Base-by-base conservation (phyloP, 2,329 filamentous ascomycete species). In the Leptographium wingfieldii region DNA sequence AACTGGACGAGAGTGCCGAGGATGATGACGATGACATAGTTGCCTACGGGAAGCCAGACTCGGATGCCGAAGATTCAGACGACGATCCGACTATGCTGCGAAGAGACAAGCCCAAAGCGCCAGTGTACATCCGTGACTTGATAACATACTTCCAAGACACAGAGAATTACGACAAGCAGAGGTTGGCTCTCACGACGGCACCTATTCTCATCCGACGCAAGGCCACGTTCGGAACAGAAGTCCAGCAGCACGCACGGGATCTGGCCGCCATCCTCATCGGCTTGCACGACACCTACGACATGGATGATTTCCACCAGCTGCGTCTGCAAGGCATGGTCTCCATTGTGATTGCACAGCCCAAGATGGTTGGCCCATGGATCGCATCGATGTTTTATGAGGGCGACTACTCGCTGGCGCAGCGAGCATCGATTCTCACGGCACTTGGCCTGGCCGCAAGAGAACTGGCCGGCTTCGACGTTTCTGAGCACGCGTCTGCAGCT, bases 81-180 rank as follows among this genome's bases (percentile, higher is more conserved):
- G 92, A 96, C 46, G 95, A 99, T 66, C 86, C 94, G 5, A 95
- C 91, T 0, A 76, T 96, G 22, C 80, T 97, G 55, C 86, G 88
- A 60, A 82, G 92, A 16, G 85, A 94, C 71, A 96, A 94, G 66
- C 82, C 87, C 27, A 87, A 82, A 61, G 82, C 90, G 0, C 94
- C 94, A 1, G 91, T 99, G 1, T 97, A 97, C 67, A 87, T 96
- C 62, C 84, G 91, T 54, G 90, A 95, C 66, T 78, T 97, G 12
- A 85, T 97, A 59, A 70, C 77, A 9, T 92, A 86, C 67, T 78
- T 99, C 3, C 81, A 88, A 56, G 89, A 95, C 65, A 84, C 82
- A 0, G 90, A 96, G 54, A 87, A 87, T 65, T 90, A 91, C 65
- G 92, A 97, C 66, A 85, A 85, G 35, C 90, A 96, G 68, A 85